phyloP scores from a whole-genome alignment of 108 stramenopile genomes.

The Schizochytrium sp. region DNA sequence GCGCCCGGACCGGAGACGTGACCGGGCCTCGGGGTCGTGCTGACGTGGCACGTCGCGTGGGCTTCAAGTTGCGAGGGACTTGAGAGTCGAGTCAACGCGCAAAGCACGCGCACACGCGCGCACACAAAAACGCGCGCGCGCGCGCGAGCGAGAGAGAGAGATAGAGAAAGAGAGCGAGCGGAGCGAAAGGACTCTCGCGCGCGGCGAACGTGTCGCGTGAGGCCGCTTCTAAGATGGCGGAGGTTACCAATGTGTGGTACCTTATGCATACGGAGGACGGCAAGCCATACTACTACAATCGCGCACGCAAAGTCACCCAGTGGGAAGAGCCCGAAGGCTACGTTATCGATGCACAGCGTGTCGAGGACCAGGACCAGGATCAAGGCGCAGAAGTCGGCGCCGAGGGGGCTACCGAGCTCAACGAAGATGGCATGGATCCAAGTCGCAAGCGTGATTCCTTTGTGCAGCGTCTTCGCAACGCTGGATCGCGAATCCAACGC shows the following conservation, averaged over 20 bases:
- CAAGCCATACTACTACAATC: neutral
- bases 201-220: too few relatives aligned
- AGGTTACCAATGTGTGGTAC: neutral
- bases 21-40: too few relatives aligned
- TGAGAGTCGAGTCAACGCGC: too few relatives aligned
- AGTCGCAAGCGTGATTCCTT: neutral
- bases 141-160: too few relatives aligned
- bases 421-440: neutral
- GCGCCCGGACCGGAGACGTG: too few relatives aligned
- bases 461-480: neutral
- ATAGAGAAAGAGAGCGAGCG: too few relatives aligned
- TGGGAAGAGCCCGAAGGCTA: conserved; percentile 1
- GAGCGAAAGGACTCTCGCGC: too few relatives aligned
- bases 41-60: too few relatives aligned
- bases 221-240: neutral
- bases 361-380: neutral
- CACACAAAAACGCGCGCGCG: too few relatives aligned
- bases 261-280: neutral
- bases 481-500: neutral
- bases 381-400: neutral
- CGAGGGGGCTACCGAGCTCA: neutral
- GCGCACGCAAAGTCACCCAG: neutral
- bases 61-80: too few relatives aligned
- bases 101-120: too few relatives aligned
- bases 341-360: neutral